Conservation (phyloP, 768 basidiomycete species). For the Grammothele lineata region DNA sequence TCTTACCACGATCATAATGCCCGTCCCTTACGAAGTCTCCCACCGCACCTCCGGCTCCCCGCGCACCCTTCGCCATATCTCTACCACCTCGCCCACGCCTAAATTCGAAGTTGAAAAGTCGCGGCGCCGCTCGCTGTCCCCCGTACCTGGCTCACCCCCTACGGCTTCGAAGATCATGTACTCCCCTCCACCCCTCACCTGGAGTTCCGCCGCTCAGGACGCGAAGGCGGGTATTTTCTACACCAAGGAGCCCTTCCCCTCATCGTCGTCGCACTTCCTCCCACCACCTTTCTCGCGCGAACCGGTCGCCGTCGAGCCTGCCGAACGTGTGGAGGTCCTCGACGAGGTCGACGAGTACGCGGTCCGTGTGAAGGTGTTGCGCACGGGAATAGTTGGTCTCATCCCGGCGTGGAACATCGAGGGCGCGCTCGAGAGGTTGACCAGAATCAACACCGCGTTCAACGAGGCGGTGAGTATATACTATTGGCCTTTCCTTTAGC, state of each 20-base stretch:
- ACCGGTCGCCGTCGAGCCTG: slow-evolving; percentile 20
- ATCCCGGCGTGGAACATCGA: slow-evolving; percentile 27
- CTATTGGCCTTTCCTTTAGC: neutral
- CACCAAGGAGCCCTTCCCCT: slow-evolving; percentile 22
- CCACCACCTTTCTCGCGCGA: slow-evolving; percentile 21
- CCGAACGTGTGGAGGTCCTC: slow-evolving; percentile 20
- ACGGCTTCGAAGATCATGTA: slow-evolving; percentile 2
- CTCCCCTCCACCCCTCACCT: slow-evolving; percentile 12
- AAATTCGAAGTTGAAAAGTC: slow-evolving; percentile 14
- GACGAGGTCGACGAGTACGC: slow-evolving; percentile 22
- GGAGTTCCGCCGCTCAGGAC: slow-evolving; percentile 19
- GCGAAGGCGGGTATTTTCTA: slow-evolving; percentile 24
- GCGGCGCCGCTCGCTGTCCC: slow-evolving; percentile 7
- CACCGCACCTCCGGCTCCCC: neutral
- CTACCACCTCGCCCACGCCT: slow-evolving; percentile 8
- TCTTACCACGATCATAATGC: too few species aligned
- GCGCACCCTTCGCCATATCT: neutral
- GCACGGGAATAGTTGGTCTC: slow-evolving; percentile 17
- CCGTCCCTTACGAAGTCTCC: neutral
- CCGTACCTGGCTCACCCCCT: neutral
- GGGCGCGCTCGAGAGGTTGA: slow-evolving; percentile 25
- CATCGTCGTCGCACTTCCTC: slow-evolving; percentile 16
- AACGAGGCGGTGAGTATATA: slow-evolving; percentile 24
- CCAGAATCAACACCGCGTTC: slow-evolving; percentile 25
- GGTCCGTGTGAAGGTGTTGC: slow-evolving; percentile 19